Conservation (phyloP, 371 early-diverging fungal species). For the Actinomortierella wolfii region DNA sequence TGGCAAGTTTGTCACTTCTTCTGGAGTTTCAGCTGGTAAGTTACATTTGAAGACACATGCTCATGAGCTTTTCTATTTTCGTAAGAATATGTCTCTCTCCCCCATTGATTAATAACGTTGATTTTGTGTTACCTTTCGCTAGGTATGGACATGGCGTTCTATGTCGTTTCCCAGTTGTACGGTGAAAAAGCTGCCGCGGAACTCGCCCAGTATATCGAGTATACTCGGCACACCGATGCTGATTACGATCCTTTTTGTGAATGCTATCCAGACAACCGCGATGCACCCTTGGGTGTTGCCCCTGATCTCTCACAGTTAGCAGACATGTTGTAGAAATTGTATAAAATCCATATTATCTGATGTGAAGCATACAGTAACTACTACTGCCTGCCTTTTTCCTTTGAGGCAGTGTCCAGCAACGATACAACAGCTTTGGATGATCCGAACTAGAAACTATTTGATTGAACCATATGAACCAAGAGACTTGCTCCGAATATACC, state of each 20-base stretch:
- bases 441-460: too few relatives aligned
- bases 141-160: constrained; percentile 41
- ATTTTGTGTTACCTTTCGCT: not conserved
- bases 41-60: not conserved
- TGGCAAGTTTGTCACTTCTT: constrained; percentile 51
- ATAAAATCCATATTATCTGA: too few relatives aligned
- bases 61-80: not conserved
- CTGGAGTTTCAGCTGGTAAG: constrained; percentile 56
- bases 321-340: too few relatives aligned
- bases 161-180: constrained; percentile 22
- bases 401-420: too few relatives aligned
- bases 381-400: not conserved
- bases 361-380: too few relatives aligned
- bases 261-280: constrained; percentile 33
- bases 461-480: too few relatives aligned
- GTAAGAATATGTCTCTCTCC: not conserved
- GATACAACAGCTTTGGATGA: too few relatives aligned
- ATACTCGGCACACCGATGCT: constrained; percentile 34
- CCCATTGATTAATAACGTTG: not conserved
- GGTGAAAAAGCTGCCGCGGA: constrained; percentile 12
- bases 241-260: constrained; percentile 41
- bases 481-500: too few relatives aligned
- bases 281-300: not conserved
- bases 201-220: constrained; percentile 28
- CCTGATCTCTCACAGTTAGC: too few relatives aligned